Percentiles rank a stretch among this genome's conserved stretches.
Evolutionary conservation across 441 rosid genomes (phyloP).

Genomic region (Adansonia gregorii): DNA sequence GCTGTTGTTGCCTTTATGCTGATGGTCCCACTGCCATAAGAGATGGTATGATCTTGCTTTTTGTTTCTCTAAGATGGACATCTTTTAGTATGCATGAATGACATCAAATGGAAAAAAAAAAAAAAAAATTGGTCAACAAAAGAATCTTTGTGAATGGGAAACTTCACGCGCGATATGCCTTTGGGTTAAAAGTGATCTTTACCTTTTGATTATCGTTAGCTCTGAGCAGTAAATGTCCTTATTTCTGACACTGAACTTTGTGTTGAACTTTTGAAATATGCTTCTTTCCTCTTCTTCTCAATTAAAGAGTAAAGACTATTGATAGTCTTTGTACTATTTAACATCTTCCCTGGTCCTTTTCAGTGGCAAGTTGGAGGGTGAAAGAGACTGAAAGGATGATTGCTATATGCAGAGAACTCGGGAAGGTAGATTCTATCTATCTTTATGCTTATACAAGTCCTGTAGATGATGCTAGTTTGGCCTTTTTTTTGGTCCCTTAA

Average conservation of each 20-base stretch:
- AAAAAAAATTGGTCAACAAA: neutral
- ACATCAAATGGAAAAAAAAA: neutral
- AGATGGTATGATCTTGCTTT: neutral
- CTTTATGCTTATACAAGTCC: neutral
- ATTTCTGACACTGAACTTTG: neutral
- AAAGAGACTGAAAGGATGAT: constrained; percentile 98
- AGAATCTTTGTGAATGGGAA: neutral
- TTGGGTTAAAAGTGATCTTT: neutral
- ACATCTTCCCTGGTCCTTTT: neutral
- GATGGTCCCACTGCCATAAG: constrained; percentile 84
- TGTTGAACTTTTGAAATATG: neutral
- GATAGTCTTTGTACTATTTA: neutral
- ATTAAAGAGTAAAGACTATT: neutral
- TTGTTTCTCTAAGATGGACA: no score
- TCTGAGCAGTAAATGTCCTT: constrained; percentile 5
- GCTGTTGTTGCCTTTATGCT: constrained; percentile 96
- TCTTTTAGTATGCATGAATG: neutral
- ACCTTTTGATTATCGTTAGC: neutral
- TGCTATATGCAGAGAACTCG: constrained; percentile 91
- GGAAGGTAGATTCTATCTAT: constrained; percentile 57
- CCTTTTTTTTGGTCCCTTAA: constrained; percentile 18
- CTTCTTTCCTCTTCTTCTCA: constrained; percentile 12
- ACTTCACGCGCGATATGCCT: neutral
- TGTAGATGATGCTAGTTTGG: neutral
- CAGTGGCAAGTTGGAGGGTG: constrained; percentile 99